Evolutionary conservation across 331 rosid genomes (phyloP).

Genomic region (Rosa hybrid): DNA sequence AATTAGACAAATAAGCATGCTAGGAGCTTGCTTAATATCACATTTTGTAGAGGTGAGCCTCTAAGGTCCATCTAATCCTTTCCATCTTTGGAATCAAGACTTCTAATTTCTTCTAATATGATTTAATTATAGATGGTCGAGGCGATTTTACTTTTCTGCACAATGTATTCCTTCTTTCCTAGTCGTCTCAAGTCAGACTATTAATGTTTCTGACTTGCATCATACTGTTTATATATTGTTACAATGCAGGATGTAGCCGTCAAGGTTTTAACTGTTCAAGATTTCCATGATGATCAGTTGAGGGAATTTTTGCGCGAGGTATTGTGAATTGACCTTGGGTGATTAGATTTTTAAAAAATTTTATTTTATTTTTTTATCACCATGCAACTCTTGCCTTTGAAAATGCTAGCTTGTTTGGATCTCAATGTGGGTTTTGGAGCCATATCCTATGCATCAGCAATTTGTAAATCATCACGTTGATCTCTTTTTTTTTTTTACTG

Average conservation of each 20-base stretch:
- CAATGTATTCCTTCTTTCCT: background rate
- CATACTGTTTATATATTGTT: conserved; percentile 1
- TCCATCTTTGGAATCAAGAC: background rate
- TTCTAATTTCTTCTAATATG: background rate
- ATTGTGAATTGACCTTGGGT: background rate
- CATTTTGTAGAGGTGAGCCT: background rate
- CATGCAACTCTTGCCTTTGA: background rate
- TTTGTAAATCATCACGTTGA: background rate
- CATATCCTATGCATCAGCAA: background rate
- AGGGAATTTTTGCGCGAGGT: conserved; percentile 97
- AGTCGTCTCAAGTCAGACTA: background rate
- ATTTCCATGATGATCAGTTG: conserved; percentile 82
- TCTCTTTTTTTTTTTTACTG: background rate
- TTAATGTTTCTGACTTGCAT: background rate
- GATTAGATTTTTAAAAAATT: background rate
- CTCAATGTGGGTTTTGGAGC: background rate
- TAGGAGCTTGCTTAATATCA: background rate
- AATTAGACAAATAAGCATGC: background rate
- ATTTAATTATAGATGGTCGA: background rate
- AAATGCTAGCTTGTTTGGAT: background rate
- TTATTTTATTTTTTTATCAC: background rate
- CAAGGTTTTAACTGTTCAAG: conserved; percentile 82
- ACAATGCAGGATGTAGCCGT: conserved; percentile 90
- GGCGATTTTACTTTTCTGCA: background rate
- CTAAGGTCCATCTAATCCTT: background rate